Evolutionary conservation across 768 basidiomycete species (phyloP).

Genomic region (Clitopilus hobsonii): DNA sequence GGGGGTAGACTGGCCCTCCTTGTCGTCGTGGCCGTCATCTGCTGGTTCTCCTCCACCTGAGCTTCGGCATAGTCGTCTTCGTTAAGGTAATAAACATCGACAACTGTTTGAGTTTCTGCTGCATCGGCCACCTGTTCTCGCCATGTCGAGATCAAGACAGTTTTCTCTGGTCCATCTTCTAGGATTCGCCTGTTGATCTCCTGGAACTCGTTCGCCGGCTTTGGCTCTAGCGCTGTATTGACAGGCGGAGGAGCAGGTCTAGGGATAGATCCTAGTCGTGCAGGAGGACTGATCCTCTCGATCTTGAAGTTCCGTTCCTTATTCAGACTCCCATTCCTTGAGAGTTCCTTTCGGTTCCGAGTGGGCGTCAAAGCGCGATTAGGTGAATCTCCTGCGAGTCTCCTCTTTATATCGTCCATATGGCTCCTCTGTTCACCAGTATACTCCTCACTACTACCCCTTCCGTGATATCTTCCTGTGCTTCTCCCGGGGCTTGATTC

Average conservation of each 20-base stretch:
- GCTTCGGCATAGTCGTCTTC: constrained; percentile 26
- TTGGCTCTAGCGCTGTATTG: constrained; percentile 10
- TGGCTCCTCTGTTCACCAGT: constrained; percentile 30
- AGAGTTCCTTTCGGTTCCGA: constrained; percentile 8
- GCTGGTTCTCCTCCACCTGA: constrained; percentile 17
- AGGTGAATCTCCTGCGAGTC: constrained; percentile 16
- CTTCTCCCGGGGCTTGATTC: not conserved
- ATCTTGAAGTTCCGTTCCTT: constrained; percentile 13
- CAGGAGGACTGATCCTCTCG: constrained; percentile 19
- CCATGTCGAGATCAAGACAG: constrained; percentile 54
- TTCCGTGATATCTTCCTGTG: not conserved
- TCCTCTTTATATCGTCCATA: constrained; percentile 25
- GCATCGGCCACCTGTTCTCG: constrained; percentile 46
- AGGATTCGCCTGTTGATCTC: constrained; percentile 36
- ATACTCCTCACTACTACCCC: constrained; percentile 19
- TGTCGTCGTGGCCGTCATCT: constrained; percentile 3
- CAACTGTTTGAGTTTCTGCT: constrained; percentile 27
- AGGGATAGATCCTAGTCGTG: constrained; percentile 12
- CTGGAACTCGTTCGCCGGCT: constrained; percentile 28
- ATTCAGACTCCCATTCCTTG: constrained; percentile 8
- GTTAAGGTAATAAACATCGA: constrained; percentile 43
- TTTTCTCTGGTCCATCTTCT: constrained; percentile 45
- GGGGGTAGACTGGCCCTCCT: constrained; percentile 8
- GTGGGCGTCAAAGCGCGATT: constrained; percentile 17
- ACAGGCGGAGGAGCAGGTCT: not conserved